Evolutionary conservation across 352 stramenopile genomes (phyloP), one percentile per base, ranked within the genome.

Genomic region (Phytophthora fragariaefolia): DNA sequence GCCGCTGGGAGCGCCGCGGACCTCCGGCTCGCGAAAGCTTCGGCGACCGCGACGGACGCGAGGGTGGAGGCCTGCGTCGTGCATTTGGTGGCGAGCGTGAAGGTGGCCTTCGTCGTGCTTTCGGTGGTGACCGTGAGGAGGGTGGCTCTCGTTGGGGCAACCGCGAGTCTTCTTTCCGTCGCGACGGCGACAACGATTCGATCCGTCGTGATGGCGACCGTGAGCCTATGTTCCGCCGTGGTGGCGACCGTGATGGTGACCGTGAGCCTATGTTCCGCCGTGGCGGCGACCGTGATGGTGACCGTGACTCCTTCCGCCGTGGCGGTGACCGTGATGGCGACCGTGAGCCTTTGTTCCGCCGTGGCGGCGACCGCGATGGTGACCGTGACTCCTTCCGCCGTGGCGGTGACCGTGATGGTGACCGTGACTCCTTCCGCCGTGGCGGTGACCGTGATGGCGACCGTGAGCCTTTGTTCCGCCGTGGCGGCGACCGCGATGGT

Each of bases 1-100:
- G 81, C 10, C 73, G 79, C 42, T 89, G 83, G 79, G 83, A 90
- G 40, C 81, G 83, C 38, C 72, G 77, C 42, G 80, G 74, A 18
- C 81, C 80, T 57, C n/a, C 76, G 10, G 13, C 69, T 61, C 78
- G 79, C 34, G 73, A 82, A 23, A 78, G 63, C 24, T 62, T 43
- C 8, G 53, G 69, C 10, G 69, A 78, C 22, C 65, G 50, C 17
- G 66, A 77, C 50, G 58, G 52, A 26, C 73, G 67, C 32, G 72
- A 83, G 36, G 62, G 63, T 54, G 63, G 63, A 12, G 62, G 71
- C 7, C 34, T 67, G 22, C 67, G 68, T 38, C 67, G 78, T 22
- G 55, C 49, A 6, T 63, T 74, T 32, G 61, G 66, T 50, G 67
- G 67, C 5, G 74, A 82, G 30, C 72, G 65, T 65, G 74, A 82